phyloP scores from a whole-genome alignment of 805 yeast species.

The Starmerella kuoi region DNA sequence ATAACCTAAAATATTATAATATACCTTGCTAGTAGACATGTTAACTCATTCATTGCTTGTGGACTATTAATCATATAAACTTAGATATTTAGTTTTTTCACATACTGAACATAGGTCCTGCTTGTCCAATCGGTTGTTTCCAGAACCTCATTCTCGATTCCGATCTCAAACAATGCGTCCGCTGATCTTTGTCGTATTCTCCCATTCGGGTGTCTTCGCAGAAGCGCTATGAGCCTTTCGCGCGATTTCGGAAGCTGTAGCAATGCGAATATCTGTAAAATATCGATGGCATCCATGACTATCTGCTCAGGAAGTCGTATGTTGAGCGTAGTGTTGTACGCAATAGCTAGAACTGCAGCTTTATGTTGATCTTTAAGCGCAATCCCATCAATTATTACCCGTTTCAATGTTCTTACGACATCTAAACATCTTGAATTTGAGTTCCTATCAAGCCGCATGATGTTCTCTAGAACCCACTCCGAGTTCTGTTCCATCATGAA shows the following conservation, averaged over 20 bases:
- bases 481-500: neutral
- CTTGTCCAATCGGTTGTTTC: slow-evolving; percentile 19
- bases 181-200: slow-evolving; percentile 32
- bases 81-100: neutral
- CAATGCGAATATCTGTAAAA: slow-evolving; percentile 5
- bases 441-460: slow-evolving; percentile 7
- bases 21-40: no score
- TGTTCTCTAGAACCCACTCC: slow-evolving; percentile 5
- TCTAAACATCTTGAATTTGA: neutral
- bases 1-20: slow-evolving; percentile 1
- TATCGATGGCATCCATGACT: slow-evolving; percentile 13
- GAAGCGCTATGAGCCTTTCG: slow-evolving; percentile 26
- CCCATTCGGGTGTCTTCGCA: slow-evolving; percentile 26
- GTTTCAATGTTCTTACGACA: slow-evolving; percentile 7
- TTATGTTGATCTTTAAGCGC: slow-evolving; percentile 13
- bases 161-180: slow-evolving; percentile 34
- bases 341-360: slow-evolving; percentile 33
- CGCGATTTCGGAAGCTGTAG: slow-evolving; percentile 5
- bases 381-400: slow-evolving; percentile 4
- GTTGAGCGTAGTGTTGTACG: slow-evolving; percentile 46
- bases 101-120: neutral
- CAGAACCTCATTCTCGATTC: slow-evolving; percentile 6
- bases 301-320: slow-evolving; percentile 32
- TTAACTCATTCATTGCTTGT: no score
- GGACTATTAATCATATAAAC: neutral